Base-by-base conservation (phyloP, 257 asterid genomes). In the Knoxia roxburghii region DNA sequence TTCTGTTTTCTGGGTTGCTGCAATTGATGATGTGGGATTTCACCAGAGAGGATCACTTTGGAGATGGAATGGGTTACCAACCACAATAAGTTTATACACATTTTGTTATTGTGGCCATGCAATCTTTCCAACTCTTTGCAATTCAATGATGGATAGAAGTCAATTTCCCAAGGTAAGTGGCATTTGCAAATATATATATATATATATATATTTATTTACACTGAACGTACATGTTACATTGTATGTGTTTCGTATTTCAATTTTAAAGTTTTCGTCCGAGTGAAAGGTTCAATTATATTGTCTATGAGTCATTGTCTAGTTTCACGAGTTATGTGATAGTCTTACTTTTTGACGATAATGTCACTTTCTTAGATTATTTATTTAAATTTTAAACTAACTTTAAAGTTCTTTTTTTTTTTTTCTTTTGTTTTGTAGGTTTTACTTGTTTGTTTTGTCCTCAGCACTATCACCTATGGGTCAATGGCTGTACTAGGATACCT, bases 71-170 rank as follows among this genome's bases (percentile, higher is more conserved):
- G 87, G 89, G 56, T 46, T 84, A 50, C 80, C 85, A 23, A 78
- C 77, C 0, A 61, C 85, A 35, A 35, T 82, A n/a, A 87, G 87
- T 37, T 69, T 84, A 75, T 82, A 30, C 59, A 79, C 86, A 0
- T 84, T 86, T 26, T 82, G 90, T 69, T 86, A 80, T 45, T 79
- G 82, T 72, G 90, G 82, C 1, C 88, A 82, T 75, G 72, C 88
- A 0, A 76, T 86, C 61, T 84, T 84, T 37, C 90, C 94, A 0
- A 80, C 77, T 21, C 71, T 83, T 0, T 74, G 79, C 70, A 62
- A 52, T 71, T 86, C 92, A n/a, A 84, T 82, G 90, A 72, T 68
- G 26, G 85, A 86, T 26, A 82, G 62, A 60, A 64, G 21, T 32
- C 70, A 81, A 39, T 81, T 81, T 68, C 61, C 78, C 27, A 76